Conservation (phyloP, 176 grass and related monocot genomes). For the Ampelocalamus luodianensis region DNA sequence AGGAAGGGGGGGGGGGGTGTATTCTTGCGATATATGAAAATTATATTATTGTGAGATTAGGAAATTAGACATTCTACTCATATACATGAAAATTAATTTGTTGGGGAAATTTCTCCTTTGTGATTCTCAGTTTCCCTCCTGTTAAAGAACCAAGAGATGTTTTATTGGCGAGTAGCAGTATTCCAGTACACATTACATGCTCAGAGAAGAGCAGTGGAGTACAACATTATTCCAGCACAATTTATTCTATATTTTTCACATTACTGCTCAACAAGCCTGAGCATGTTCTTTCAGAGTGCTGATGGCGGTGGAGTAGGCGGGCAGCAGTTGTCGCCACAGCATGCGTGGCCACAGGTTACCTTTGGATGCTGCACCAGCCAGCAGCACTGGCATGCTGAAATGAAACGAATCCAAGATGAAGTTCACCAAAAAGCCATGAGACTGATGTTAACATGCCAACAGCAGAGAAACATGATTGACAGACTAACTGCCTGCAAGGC, state of each 20-base stretch:
- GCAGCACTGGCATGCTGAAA: constrained; percentile 67
- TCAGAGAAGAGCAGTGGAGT: neutral
- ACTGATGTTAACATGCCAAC: constrained; percentile 35
- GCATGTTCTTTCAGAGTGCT: neutral
- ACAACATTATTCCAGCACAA: neutral
- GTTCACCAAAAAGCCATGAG: neutral
- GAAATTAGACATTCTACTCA: neutral
- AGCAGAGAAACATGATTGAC: neutral
- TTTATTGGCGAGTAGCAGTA: neutral
- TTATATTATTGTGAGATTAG: constrained; percentile 18
- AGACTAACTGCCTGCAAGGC: neutral
- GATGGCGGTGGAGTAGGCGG: constrained; percentile 21
- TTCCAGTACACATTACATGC: neutral
- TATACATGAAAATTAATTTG: constrained; percentile 38
- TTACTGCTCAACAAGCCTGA: neutral
- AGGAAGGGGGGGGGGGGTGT: neutral
- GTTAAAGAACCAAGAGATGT: neutral
- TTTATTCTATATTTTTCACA: neutral
- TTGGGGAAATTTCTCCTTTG: neutral
- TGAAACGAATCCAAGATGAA: neutral
- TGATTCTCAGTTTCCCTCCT: neutral
- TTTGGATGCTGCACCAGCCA: constrained; percentile 55
- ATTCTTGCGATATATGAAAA: constrained; percentile 1
- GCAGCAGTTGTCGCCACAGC: constrained; percentile 62
- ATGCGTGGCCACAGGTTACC: constrained; percentile 61